These are phyloP conservation scores for Eutypa lata DNA, from an alignment of 2,329 filamentous ascomycete species.

Conservation along the genomic window DNA sequence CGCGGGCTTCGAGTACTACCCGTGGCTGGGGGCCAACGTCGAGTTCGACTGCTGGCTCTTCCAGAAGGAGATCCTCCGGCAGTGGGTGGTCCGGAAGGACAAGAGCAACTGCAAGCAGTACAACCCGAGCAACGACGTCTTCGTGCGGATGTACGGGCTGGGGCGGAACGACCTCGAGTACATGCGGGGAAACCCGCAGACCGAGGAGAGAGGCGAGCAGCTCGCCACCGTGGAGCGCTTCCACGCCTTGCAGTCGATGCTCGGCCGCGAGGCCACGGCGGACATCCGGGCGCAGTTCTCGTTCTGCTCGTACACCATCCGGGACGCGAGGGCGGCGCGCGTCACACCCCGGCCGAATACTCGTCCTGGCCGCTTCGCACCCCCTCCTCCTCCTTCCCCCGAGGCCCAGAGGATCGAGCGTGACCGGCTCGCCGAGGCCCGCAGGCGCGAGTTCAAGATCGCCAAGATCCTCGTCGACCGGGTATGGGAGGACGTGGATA, in stretches of 20 bases:
- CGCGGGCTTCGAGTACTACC: background rate
- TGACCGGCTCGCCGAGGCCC: background rate
- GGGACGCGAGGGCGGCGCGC: background rate
- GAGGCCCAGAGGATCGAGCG: background rate
- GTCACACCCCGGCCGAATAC: too few relatives aligned
- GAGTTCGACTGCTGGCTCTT: background rate
- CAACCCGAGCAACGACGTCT: background rate
- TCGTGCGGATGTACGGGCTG: background rate
- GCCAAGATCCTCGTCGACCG: background rate
- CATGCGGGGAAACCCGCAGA: background rate
- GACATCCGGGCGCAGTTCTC: background rate
- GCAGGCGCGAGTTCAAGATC: background rate
- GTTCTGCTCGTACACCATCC: background rate
- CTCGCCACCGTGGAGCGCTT: background rate
- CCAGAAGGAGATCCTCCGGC: background rate
- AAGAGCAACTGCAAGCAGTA: background rate
- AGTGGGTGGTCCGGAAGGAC: background rate
- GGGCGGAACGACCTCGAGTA: background rate
- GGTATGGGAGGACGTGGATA: background rate
- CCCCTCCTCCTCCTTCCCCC: too few relatives aligned
- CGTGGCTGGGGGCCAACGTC: background rate
- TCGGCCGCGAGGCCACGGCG: background rate
- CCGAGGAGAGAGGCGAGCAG: background rate
- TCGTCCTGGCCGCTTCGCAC: too few relatives aligned
- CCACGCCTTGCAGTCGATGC: background rate